Percentiles rank a stretch among this genome's conserved stretches.
Conservation (phyloP, 2,329 filamentous ascomycete species). For the Pestalotiopsis sp. region DNA sequence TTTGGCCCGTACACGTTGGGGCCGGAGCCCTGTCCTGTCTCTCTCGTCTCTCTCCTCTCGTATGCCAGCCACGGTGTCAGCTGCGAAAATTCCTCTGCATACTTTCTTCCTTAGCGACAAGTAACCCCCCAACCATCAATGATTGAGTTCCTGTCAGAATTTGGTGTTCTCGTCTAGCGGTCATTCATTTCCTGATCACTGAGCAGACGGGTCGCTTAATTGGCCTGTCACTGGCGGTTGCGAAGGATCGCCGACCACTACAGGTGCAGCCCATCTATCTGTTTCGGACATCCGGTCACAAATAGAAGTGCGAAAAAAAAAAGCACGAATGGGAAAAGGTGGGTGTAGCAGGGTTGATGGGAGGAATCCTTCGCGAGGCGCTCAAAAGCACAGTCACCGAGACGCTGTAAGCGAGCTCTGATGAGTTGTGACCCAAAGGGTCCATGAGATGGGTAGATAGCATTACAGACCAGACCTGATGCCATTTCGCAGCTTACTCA, state of each 20-base stretch:
- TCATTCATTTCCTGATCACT: not conserved
- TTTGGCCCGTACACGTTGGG: not conserved
- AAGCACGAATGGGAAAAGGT: no score
- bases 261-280: not conserved
- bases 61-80: not conserved
- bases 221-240: not conserved
- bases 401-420: not conserved
- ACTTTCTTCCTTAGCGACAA: not conserved
- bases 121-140: not conserved
- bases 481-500: not conserved
- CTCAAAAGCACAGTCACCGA: not conserved
- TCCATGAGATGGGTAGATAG: not conserved
- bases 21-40: not conserved
- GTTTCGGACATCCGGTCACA: not conserved
- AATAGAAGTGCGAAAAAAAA: not conserved
- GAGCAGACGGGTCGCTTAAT: not conserved
- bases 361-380: not conserved
- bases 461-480: not conserved
- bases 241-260: not conserved
- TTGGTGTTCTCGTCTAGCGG: not conserved
- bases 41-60: not conserved
- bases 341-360: not conserved
- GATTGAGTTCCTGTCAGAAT: not conserved
- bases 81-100: not conserved
- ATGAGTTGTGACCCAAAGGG: not conserved